Conservation (phyloP, 2,329 filamentous ascomycete genomes). For the Dactylellina drechsleri region DNA sequence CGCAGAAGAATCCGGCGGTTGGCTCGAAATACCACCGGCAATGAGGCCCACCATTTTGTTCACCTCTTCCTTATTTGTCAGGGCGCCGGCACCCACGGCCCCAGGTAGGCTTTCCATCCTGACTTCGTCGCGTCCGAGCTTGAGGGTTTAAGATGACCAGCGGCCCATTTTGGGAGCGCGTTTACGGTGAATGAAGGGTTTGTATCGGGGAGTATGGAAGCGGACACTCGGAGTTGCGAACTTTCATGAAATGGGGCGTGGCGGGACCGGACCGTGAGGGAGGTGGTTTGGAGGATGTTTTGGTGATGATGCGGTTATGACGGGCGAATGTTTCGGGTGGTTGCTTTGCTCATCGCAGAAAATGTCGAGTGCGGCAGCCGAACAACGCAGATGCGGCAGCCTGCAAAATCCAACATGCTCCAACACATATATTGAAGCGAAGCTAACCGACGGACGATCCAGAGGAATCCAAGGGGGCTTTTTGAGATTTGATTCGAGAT, state of each 20-base stretch:
- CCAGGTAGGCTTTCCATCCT: constrained; percentile 12
- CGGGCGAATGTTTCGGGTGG: background rate
- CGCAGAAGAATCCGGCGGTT: background rate
- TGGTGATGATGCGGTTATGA: background rate
- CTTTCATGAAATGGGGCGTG: background rate
- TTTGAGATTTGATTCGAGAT: too few relatives aligned
- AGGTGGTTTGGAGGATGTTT: constrained; percentile 3
- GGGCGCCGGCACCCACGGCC: constrained; percentile 13
- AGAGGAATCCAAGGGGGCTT: too few relatives aligned
- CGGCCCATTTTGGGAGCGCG: background rate
- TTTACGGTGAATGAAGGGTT: constrained; percentile 1
- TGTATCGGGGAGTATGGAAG: constrained; percentile 6
- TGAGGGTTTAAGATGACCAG: background rate
- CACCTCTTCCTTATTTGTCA: background rate
- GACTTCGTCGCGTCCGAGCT: constrained; percentile 9
- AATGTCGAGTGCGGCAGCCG: constrained; percentile 1
- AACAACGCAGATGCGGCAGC: background rate
- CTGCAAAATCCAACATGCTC: background rate
- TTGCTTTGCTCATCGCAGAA: constrained; percentile 4
- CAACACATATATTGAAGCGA: background rate
- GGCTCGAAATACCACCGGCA: constrained; percentile 1
- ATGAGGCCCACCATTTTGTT: constrained; percentile 33
- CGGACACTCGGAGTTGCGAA: background rate
- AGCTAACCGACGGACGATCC: too few relatives aligned
- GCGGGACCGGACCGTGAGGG: background rate